A percentile compares a stretch with the other conserved stretches of the same genome.
Evolutionary conservation across 2,329 filamentous ascomycete species (phyloP).

Genomic region (Epichloe baconii): DNA sequence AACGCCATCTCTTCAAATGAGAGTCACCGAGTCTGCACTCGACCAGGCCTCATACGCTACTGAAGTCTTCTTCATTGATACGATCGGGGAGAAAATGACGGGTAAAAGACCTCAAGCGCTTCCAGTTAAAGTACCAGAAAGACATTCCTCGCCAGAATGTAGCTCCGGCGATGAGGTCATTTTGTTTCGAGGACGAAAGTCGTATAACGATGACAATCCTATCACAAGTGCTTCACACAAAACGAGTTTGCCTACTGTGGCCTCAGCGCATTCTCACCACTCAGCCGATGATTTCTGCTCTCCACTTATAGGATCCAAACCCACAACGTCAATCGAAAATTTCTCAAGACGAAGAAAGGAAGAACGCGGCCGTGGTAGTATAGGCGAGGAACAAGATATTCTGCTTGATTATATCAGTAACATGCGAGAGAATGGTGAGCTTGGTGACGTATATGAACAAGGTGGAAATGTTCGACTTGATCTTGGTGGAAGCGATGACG

Average conservation of each 20-base stretch:
- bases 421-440: constrained; percentile 36
- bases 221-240: neutral
- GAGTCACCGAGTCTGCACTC: neutral
- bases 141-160: constrained; percentile 11
- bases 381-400: constrained; percentile 34
- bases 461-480: constrained; percentile 35
- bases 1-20: neutral
- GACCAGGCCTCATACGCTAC: neutral
- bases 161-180: constrained; percentile 55
- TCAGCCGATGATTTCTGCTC: neutral
- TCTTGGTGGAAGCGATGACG: constrained; percentile 15
- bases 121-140: constrained; percentile 8
- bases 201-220: constrained; percentile 6
- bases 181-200: constrained; percentile 45
- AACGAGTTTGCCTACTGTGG: neutral
- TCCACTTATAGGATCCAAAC: neutral
- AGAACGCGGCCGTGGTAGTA: neutral
- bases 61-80: constrained; percentile 24
- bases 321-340: neutral
- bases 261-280: neutral
- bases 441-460: constrained; percentile 50
- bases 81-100: constrained; percentile 15
- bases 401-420: constrained; percentile 62
- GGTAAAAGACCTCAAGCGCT: neutral
- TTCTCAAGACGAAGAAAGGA: neutral